Evolutionary conservation across 2,329 filamentous ascomycete genomes (phyloP).

Genomic region (Cercospora sp.): DNA sequence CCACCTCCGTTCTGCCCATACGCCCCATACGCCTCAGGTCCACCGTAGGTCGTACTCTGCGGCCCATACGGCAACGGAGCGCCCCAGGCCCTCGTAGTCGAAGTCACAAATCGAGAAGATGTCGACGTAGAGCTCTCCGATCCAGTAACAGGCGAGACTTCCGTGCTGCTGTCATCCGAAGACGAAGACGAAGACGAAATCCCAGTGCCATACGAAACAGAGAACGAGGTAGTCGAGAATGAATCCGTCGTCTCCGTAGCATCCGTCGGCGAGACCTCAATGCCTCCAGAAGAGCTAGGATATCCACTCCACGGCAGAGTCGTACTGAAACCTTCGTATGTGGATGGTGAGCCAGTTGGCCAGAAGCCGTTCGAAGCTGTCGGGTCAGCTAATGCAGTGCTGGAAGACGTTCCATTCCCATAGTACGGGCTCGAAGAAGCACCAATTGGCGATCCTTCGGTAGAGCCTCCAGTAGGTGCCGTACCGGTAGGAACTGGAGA

Average conservation of each 20-base stretch:
- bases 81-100: not conserved
- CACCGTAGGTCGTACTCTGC: constrained; percentile 1
- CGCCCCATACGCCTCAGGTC: not conserved
- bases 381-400: not conserved
- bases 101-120: constrained; percentile 8
- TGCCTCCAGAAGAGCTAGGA: not conserved
- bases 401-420: not conserved
- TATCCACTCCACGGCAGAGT: constrained; percentile 1
- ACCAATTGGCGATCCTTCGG: not conserved
- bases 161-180: constrained; percentile 4
- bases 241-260: not conserved
- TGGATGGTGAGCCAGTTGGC: not conserved
- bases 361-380: constrained; percentile 1
- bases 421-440: not conserved
- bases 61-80: not conserved
- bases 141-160: constrained; percentile 10
- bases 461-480: not conserved
- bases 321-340: not conserved
- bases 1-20: not conserved
- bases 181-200: not conserved
- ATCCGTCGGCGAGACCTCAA: not conserved
- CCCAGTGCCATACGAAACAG: not conserved
- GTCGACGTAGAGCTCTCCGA: constrained; percentile 1
- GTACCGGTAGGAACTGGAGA: not conserved
- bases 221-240: not conserved